These are phyloP conservation scores for Aegilops umbellulata DNA, from an alignment of 176 grass and related monocot species.

Conservation along the genomic window DNA sequence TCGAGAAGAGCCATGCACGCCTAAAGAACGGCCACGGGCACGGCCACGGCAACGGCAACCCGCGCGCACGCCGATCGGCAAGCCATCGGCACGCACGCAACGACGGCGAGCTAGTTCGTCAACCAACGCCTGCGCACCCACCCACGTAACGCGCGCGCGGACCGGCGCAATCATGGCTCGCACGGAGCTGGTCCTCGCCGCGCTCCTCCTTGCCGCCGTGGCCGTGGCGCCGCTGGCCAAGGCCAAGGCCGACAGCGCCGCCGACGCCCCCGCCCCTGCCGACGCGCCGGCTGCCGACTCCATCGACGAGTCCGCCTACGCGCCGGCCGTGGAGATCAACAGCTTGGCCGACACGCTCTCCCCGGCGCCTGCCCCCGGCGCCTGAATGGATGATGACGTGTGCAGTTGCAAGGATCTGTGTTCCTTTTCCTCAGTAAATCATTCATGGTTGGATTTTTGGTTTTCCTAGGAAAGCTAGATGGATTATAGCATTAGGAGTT, in stretches of 20 bases:
- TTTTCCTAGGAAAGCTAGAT: too few relatives aligned
- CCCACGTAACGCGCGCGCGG: too few relatives aligned
- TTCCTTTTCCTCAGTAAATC: too few relatives aligned
- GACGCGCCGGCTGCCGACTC: background rate
- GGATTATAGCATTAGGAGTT: too few relatives aligned
- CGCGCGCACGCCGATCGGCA: background rate
- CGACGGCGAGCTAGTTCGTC: too few relatives aligned
- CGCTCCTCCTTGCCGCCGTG: constrained; percentile 20
- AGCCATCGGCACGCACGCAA: too few relatives aligned
- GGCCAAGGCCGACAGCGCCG: background rate
- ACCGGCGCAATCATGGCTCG: background rate
- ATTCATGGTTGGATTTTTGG: too few relatives aligned
- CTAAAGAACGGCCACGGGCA: background rate
- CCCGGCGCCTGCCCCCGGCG: background rate
- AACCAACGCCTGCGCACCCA: too few relatives aligned
- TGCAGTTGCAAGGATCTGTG: too few relatives aligned
- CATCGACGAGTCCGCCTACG: background rate
- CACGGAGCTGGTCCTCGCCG: background rate
- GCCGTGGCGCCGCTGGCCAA: constrained; percentile 8
- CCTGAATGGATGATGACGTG: too few relatives aligned
- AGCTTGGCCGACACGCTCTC: background rate
- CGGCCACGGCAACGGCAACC: too few relatives aligned
- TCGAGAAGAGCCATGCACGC: background rate
- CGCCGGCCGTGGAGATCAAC: constrained; percentile 21
- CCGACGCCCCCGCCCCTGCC: background rate